These are phyloP conservation scores for Agaricus subrufescens DNA, from an alignment of 768 basidiomycete species.

Conservation along the genomic window DNA sequence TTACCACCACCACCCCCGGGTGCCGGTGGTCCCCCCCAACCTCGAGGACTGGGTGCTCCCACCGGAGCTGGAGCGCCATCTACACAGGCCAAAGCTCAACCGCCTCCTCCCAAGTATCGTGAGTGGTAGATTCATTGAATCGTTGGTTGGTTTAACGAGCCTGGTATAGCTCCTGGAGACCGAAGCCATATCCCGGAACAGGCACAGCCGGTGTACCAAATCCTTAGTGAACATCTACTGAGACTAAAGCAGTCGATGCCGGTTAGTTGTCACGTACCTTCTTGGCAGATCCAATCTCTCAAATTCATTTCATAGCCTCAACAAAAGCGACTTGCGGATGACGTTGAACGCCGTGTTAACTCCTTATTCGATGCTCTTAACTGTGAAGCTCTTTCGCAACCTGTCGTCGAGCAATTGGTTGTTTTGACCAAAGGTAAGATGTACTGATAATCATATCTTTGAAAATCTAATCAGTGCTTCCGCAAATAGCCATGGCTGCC, in stretches of 20 bases:
- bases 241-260: slow-evolving; percentile 71
- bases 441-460: no score
- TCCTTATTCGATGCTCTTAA: slow-evolving; percentile 90
- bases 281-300: slow-evolving; percentile 1
- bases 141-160: not conserved
- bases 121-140: slow-evolving; percentile 16
- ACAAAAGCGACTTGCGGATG: slow-evolving; percentile 81
- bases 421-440: slow-evolving; percentile 67
- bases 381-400: slow-evolving; percentile 71
- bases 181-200: slow-evolving; percentile 84
- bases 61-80: slow-evolving; percentile 17
- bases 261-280: slow-evolving; percentile 39
- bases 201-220: slow-evolving; percentile 58
- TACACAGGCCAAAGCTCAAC: slow-evolving; percentile 15
- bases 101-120: slow-evolving; percentile 42
- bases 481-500: slow-evolving; percentile 65
- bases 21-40: slow-evolving; percentile 15
- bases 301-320: slow-evolving; percentile 45
- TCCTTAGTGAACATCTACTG: slow-evolving; percentile 59
- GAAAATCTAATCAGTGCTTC: not conserved
- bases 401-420: slow-evolving; percentile 67
- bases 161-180: slow-evolving; percentile 74
- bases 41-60: slow-evolving; percentile 15
- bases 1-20: slow-evolving; percentile 12
- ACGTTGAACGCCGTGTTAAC: slow-evolving; percentile 82